These are phyloP conservation scores for Aspergillus pseudoglaucus DNA, from an alignment of 2,329 filamentous ascomycete genomes.

Conservation along the genomic window DNA sequence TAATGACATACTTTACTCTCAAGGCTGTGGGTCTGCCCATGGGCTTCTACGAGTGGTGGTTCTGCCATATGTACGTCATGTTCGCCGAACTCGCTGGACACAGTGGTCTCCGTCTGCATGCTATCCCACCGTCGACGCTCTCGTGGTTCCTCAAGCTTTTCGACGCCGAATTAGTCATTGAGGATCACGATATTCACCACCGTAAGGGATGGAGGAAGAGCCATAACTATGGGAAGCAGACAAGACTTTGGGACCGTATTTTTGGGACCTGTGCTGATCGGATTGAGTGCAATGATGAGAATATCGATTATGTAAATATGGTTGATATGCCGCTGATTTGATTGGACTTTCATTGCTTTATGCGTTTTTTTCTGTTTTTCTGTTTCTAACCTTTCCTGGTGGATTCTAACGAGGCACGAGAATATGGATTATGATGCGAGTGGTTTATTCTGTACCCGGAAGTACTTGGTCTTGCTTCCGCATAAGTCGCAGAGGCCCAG, in stretches of 20 bases:
- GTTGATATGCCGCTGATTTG: slow-evolving; percentile 18
- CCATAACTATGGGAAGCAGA: slow-evolving; percentile 22
- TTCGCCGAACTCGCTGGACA: slow-evolving; percentile 20
- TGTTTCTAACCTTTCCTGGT: background rate
- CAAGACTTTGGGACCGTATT: slow-evolving; percentile 19
- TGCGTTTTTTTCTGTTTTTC: background rate
- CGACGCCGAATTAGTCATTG: slow-evolving; percentile 19
- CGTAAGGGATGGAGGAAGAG: slow-evolving; percentile 23
- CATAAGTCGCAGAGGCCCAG: no score
- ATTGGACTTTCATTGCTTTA: slow-evolving; percentile 3
- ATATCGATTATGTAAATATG: slow-evolving; percentile 18
- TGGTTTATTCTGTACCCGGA: no score
- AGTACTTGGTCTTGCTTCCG: no score
- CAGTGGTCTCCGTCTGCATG: slow-evolving; percentile 17
- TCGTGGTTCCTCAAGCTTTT: slow-evolving; percentile 15
- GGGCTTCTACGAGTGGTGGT: slow-evolving; percentile 23
- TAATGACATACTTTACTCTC: slow-evolving; percentile 17
- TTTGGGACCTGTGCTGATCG: slow-evolving; percentile 20
- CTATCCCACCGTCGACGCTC: slow-evolving; percentile 15
- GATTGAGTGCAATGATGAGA: slow-evolving; percentile 14
- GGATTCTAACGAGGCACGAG: no score
- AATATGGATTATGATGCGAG: no score
- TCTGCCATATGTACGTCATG: slow-evolving; percentile 20
- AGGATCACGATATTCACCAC: slow-evolving; percentile 22
- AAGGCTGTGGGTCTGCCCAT: slow-evolving; percentile 17